Conservation (phyloP, 352 stramenopile genomes). For the Globisporangium nodosum region DNA sequence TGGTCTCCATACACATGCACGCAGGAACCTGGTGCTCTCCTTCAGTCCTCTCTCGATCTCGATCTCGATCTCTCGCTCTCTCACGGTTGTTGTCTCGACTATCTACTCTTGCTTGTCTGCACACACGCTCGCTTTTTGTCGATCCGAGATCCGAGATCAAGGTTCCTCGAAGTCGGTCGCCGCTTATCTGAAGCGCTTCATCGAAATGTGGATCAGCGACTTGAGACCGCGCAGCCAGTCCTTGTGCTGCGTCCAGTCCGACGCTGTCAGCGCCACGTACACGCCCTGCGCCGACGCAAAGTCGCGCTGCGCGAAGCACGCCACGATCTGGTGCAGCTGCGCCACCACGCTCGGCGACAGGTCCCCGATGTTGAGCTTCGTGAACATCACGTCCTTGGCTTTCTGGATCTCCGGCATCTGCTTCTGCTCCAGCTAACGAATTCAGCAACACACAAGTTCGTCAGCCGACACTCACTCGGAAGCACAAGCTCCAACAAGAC, state of each 20-base stretch:
- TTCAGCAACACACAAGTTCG: constrained; percentile 9
- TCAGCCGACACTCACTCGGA: not conserved
- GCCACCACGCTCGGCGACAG: constrained; percentile 65
- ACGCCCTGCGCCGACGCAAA: constrained; percentile 77
- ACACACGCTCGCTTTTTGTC: not conserved
- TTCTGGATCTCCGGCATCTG: constrained; percentile 83
- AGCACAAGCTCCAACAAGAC: not conserved
- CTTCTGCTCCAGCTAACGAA: constrained; percentile 80
- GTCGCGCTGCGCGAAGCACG: constrained; percentile 70
- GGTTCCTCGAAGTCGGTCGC: not conserved
- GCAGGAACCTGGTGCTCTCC: not conserved
- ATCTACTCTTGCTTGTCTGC: not conserved
- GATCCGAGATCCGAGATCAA: not conserved
- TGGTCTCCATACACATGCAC: not conserved
- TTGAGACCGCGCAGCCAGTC: constrained; percentile 98
- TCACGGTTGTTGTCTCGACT: no score
- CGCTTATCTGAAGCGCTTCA: constrained; percentile 87
- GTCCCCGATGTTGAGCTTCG: constrained; percentile 80
- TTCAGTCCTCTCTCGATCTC: not conserved
- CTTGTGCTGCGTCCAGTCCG: constrained; percentile 95
- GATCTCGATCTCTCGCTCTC: not conserved
- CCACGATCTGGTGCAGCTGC: constrained; percentile 76
- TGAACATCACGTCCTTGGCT: constrained; percentile 83
- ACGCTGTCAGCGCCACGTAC: constrained; percentile 89
- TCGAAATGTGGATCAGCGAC: constrained; percentile 93